These are phyloP conservation scores for Azolla pinnata DNA, from an alignment of 75 land plant genomes.

Conservation along the genomic window DNA sequence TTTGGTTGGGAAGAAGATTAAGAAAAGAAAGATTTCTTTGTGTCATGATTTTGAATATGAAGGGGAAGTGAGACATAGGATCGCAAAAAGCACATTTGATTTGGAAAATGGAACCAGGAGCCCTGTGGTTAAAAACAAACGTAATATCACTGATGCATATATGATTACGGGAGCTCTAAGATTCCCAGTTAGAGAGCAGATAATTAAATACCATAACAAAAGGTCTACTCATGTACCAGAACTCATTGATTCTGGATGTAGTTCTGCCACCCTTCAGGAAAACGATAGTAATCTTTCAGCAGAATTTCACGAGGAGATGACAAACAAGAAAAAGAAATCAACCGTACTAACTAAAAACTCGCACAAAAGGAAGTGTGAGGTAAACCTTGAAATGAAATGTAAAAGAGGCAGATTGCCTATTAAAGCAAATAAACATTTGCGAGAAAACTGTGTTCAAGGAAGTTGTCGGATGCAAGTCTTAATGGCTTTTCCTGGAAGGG, in stretches of 20 bases:
- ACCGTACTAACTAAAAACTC: background rate
- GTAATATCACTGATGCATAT: too few species aligned
- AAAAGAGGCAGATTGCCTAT: background rate
- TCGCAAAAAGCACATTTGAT: too few species aligned
- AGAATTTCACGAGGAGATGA: background rate
- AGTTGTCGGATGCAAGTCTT: slow-evolving; percentile 28
- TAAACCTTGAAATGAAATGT: background rate
- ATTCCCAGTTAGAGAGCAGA: too few species aligned
- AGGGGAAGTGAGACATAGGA: too few species aligned
- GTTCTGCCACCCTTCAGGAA: slow-evolving; percentile 25
- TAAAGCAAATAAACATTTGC: background rate
- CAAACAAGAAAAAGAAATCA: background rate
- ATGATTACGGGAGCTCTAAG: too few species aligned
- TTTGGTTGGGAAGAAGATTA: too few species aligned
- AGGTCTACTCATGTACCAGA: too few species aligned
- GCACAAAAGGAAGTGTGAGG: slow-evolving; percentile 4
- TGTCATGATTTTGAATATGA: too few species aligned
- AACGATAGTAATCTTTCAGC: background rate
- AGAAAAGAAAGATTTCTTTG: too few species aligned
- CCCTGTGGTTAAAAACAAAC: too few species aligned
- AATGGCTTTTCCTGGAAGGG: slow-evolving; percentile 17
- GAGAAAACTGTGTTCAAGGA: slow-evolving; percentile 4
- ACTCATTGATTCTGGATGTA: slow-evolving; percentile 29
- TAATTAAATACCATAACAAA: too few species aligned
- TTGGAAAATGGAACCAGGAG: too few species aligned